phyloP scores from a whole-genome alignment of 768 basidiomycete species.

The Mycena kentingensis region DNA sequence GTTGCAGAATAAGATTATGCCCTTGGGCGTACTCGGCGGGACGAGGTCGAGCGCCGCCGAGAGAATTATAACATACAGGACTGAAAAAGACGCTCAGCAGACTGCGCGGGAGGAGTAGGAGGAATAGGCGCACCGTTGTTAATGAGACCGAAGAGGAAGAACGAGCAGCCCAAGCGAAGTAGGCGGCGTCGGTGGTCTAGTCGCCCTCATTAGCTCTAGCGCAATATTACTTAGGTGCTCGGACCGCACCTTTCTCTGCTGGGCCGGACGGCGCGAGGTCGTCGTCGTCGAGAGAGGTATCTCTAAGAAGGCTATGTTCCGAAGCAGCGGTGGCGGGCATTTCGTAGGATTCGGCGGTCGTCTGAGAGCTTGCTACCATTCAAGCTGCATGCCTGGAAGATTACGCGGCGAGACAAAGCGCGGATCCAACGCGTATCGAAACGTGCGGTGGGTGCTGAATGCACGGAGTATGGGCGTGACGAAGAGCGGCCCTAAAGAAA shows the following conservation, averaged over 20 bases:
- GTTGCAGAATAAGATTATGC: slow-evolving; percentile 93
- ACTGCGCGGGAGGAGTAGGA: not conserved
- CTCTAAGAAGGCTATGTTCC: slow-evolving; percentile 17
- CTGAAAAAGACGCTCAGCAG: slow-evolving; percentile 50
- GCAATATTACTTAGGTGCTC: not conserved
- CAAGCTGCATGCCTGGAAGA: slow-evolving; percentile 12
- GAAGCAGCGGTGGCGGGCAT: slow-evolving; percentile 12
- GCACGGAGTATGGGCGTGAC: not conserved
- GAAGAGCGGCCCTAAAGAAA: not conserved
- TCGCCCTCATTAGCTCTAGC: no score
- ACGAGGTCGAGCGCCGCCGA: slow-evolving; percentile 95
- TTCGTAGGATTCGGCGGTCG: slow-evolving; percentile 14
- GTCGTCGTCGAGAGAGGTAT: slow-evolving; percentile 8
- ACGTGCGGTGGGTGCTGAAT: not conserved
- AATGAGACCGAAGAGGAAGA: slow-evolving; percentile 90
- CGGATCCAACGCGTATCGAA: not conserved
- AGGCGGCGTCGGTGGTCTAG: slow-evolving; percentile 33
- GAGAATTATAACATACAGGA: slow-evolving; percentile 94
- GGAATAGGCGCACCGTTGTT: slow-evolving; percentile 84
- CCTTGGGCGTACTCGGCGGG: slow-evolving; percentile 88
- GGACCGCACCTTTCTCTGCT: slow-evolving; percentile 7
- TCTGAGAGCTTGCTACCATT: slow-evolving; percentile 17
- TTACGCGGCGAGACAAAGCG: not conserved
- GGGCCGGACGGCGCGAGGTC: slow-evolving; percentile 2
- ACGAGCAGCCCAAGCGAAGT: slow-evolving; percentile 57